A percentile compares a stretch with the other conserved stretches of the same genome.
Evolutionary conservation across 805 yeast species (phyloP).

Genomic region (Scheffersomyces lignosus): DNA sequence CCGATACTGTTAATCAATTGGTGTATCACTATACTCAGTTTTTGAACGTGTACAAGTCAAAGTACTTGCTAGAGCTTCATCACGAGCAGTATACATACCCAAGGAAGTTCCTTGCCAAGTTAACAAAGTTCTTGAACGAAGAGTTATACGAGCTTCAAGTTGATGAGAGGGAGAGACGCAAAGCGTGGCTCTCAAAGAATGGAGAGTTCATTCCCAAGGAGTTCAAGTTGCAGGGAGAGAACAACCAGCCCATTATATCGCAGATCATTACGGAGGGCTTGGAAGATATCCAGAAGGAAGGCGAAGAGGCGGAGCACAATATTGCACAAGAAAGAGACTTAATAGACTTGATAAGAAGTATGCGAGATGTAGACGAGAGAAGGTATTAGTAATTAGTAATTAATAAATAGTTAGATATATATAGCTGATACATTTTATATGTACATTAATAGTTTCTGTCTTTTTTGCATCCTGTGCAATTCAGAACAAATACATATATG

Average conservation of each 20-base stretch:
- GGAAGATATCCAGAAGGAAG: conserved; percentile 19
- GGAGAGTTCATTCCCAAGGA: conserved; percentile 43
- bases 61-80: conserved; percentile 39
- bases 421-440: too few species aligned
- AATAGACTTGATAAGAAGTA: conserved; percentile 17
- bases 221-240: conserved; percentile 39
- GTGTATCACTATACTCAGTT: conserved; percentile 38
- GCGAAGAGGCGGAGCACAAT: conserved; percentile 6
- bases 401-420: too few species aligned
- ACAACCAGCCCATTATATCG: conserved; percentile 35
- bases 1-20: conserved; percentile 29
- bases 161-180: conserved; percentile 35
- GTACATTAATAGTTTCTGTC: too few species aligned
- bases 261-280: conserved; percentile 45
- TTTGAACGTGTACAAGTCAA: conserved; percentile 29
- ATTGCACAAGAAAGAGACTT: conserved; percentile 20
- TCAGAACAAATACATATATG: too few species aligned
- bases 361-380: not conserved
- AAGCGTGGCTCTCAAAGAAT: conserved; percentile 36
- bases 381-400: not conserved
- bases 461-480: too few species aligned
- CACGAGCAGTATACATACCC: conserved; percentile 42
- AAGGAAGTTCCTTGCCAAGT: conserved; percentile 27
- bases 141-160: conserved; percentile 30
- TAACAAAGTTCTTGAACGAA: conserved; percentile 36